A percentile compares a stretch with the other conserved stretches of the same genome.
Evolutionary conservation across 139 green algal genomes (phyloP).

Genomic region (Bryopsis sp.): DNA sequence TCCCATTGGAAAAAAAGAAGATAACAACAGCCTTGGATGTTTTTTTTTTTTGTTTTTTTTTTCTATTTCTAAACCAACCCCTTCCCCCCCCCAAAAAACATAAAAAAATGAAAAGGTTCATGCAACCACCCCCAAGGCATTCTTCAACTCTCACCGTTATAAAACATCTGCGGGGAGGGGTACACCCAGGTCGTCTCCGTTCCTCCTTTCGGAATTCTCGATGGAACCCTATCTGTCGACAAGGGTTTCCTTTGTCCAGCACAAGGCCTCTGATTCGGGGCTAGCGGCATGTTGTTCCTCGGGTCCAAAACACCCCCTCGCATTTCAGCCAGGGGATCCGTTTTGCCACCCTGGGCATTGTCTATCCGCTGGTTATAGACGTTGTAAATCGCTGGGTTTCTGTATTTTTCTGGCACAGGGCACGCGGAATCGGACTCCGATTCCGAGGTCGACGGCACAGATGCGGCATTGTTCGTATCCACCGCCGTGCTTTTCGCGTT

Average conservation of each 20-base stretch:
- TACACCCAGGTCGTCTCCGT: slow-evolving; percentile 78
- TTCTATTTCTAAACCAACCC: too few relatives aligned
- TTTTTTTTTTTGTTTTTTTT: too few relatives aligned
- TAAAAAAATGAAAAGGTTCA: slow-evolving; percentile 1
- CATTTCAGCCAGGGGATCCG: neutral
- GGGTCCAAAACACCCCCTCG: slow-evolving; percentile 52
- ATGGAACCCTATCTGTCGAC: slow-evolving; percentile 53
- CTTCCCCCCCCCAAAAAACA: too few relatives aligned
- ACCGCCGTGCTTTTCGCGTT: too few relatives aligned
- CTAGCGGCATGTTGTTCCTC: slow-evolving; percentile 85
- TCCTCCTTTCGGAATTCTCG: slow-evolving; percentile 86
- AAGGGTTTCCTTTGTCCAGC: slow-evolving; percentile 70
- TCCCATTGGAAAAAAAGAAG: neutral
- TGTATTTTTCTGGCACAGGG: too few relatives aligned
- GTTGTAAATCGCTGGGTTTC: too few relatives aligned
- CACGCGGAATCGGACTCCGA: too few relatives aligned
- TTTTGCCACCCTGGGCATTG: slow-evolving; percentile 19
- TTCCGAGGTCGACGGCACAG: too few relatives aligned
- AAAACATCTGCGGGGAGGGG: slow-evolving; percentile 95
- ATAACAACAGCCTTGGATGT: neutral
- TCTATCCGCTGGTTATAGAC: slow-evolving; percentile 82
- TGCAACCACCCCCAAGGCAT: neutral
- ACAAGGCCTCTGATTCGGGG: slow-evolving; percentile 78
- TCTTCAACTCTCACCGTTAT: slow-evolving; percentile 74
- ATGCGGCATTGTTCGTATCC: too few relatives aligned